A percentile compares a stretch with the other conserved stretches of the same genome.
These are phyloP conservation scores for Paulownia fortunei DNA, from an alignment of 257 asterid species.

Conservation along the genomic window DNA sequence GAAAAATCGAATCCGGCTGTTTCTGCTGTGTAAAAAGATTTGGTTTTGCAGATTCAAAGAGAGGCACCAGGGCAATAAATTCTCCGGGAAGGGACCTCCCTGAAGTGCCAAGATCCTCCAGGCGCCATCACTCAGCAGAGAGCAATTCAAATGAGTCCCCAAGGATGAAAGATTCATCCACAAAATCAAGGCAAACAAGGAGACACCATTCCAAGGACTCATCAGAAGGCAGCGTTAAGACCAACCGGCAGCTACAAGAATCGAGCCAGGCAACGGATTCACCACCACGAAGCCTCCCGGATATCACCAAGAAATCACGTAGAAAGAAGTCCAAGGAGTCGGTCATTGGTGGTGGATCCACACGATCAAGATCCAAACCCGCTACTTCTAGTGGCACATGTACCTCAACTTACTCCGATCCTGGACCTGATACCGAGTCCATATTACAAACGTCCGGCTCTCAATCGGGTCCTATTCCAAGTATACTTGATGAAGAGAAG, in stretches of 20 bases:
- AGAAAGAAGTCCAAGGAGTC: slow-evolving; percentile 51
- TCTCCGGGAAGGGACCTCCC: slow-evolving; percentile 42
- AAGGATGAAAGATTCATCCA: slow-evolving; percentile 50
- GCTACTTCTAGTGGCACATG: slow-evolving; percentile 10
- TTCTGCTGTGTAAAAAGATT: too few relatives aligned
- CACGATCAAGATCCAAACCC: slow-evolving; percentile 43
- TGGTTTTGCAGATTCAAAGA: slow-evolving; percentile 40
- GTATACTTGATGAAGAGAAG: slow-evolving; percentile 28
- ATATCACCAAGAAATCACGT: slow-evolving; percentile 52
- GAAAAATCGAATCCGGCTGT: too few relatives aligned
- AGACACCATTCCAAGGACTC: slow-evolving; percentile 55
- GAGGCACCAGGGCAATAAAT: slow-evolving; percentile 32
- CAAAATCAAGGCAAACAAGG: slow-evolving; percentile 44
- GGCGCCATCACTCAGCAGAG: slow-evolving; percentile 45
- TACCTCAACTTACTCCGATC: slow-evolving; percentile 28
- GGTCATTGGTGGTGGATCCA: slow-evolving; percentile 33
- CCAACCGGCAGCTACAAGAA: slow-evolving; percentile 35
- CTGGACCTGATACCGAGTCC: slow-evolving; percentile 30
- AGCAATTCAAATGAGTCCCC: slow-evolving; percentile 39
- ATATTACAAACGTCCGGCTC: background rate
- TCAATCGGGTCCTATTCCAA: slow-evolving; percentile 27
- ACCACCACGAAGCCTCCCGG: slow-evolving; percentile 38
- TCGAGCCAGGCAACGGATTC: slow-evolving; percentile 31
- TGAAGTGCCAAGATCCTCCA: slow-evolving; percentile 47
- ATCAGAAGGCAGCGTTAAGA: slow-evolving; percentile 44